Conservation (phyloP, 208 protist genomes). For the Wallacemonas sp. region DNA sequence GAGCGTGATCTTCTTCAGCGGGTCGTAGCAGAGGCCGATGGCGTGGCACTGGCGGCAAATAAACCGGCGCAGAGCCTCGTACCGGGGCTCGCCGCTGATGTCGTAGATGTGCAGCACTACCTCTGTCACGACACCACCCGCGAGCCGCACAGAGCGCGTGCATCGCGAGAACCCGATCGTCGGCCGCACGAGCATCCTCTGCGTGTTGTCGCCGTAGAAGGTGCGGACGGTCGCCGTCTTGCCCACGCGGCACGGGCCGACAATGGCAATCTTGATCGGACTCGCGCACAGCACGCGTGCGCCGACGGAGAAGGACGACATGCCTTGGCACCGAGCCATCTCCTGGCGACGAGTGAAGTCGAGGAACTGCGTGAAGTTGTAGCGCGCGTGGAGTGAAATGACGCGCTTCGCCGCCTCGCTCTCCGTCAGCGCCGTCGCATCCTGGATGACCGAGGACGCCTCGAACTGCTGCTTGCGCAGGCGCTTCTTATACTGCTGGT, state of each 20-base stretch:
- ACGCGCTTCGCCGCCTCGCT: conserved; percentile 73
- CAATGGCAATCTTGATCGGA: conserved; percentile 72
- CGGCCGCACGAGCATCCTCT: conserved; percentile 31
- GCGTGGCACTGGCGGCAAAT: conserved; percentile 76
- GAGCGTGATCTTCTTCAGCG: conserved; percentile 63
- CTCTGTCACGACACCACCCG: conserved; percentile 50
- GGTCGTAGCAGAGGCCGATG: conserved; percentile 82
- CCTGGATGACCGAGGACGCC: conserved; percentile 29
- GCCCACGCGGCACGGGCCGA: conserved; percentile 71
- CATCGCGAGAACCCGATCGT: conserved; percentile 67
- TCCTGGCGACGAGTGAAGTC: conserved; percentile 79
- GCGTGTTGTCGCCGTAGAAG: conserved; percentile 40
- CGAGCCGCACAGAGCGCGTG: conserved; percentile 40
- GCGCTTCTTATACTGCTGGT: conserved; percentile 12
- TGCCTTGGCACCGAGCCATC: conserved; percentile 74
- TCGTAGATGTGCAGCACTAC: conserved; percentile 75
- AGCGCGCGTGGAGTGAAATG: conserved; percentile 84
- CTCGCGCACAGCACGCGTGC: conserved; percentile 68
- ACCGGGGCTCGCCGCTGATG: conserved; percentile 63
- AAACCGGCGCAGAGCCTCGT: conserved; percentile 72
- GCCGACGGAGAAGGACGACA: conserved; percentile 74
- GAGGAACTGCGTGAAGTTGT: conserved; percentile 90
- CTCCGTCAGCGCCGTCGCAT: conserved; percentile 51
- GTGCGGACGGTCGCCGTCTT: conserved; percentile 60
- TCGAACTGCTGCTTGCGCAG: conserved; percentile 17